Evolutionary conservation across 306 rosid genomes (phyloP).

Genomic region (Glycine latifolia): DNA sequence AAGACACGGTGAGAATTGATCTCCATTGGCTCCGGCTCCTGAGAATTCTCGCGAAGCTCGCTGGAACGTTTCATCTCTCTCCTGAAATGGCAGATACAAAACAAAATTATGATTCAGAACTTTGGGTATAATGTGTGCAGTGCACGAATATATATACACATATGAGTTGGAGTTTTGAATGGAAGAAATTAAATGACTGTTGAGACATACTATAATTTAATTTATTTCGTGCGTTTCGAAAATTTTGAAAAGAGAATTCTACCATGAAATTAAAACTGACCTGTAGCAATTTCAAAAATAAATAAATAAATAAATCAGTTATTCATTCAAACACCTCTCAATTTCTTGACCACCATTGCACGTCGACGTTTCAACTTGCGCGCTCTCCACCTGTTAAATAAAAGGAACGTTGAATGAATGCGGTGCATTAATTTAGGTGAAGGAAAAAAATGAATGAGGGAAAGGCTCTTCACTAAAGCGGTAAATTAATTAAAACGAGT

Average conservation of each 20-base stretch:
- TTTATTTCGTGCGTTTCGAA: slow-evolving; percentile 35
- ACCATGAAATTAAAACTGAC: neutral
- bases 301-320: neutral
- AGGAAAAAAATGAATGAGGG: slow-evolving; percentile 30
- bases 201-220: neutral
- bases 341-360: slow-evolving; percentile 57
- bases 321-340: slow-evolving; percentile 56
- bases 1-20: slow-evolving; percentile 49
- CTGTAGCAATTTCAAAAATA: slow-evolving; percentile 30
- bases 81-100: slow-evolving; percentile 47
- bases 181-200: slow-evolving; percentile 35
- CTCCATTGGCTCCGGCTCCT: slow-evolving; percentile 54
- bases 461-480: slow-evolving; percentile 12
- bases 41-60: slow-evolving; percentile 55
- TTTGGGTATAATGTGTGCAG: neutral
- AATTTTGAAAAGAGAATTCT: slow-evolving; percentile 36
- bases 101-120: slow-evolving; percentile 21
- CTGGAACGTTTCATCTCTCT: slow-evolving; percentile 68
- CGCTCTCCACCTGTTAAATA: slow-evolving; percentile 66
- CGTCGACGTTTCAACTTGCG: slow-evolving; percentile 73
- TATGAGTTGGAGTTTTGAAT: slow-evolving; percentile 22
- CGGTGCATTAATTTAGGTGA: slow-evolving; percentile 39
- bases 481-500: slow-evolving; percentile 41
- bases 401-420: slow-evolving; percentile 38
- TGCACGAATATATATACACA: neutral